A percentile compares a stretch with the other conserved stretches of the same genome.
phyloP scores from a whole-genome alignment of 1,284 basidiomycete species.

The Rhizopogon parksii region DNA sequence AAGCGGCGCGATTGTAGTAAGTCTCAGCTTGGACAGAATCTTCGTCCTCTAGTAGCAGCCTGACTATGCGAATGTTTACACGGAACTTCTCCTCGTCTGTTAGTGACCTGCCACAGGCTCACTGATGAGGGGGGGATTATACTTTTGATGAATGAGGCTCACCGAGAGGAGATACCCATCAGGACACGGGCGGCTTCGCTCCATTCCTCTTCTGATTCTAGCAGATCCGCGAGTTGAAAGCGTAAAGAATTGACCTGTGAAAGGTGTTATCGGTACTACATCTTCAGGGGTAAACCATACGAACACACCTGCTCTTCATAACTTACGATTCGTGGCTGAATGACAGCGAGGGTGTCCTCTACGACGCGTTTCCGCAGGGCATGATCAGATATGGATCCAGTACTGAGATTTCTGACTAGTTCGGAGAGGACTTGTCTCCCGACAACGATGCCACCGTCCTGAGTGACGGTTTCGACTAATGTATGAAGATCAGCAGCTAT shows the following conservation, averaged over 20 bases:
- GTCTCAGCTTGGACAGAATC: slow-evolving; percentile 92
- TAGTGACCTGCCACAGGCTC: slow-evolving; percentile 43
- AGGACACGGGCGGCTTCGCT: slow-evolving; percentile 85
- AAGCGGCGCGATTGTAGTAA: slow-evolving; percentile 93
- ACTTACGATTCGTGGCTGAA: slow-evolving; percentile 75
- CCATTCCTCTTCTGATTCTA: slow-evolving; percentile 93
- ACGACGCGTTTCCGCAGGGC: slow-evolving; percentile 63
- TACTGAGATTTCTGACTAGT: slow-evolving; percentile 61
- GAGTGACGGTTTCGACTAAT: slow-evolving; percentile 71
- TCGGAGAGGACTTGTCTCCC: slow-evolving; percentile 80
- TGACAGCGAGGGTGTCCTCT: slow-evolving; percentile 60
- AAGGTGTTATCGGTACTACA: slow-evolving; percentile 4
- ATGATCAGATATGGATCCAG: slow-evolving; percentile 46
- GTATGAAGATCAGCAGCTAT: slow-evolving; percentile 52
- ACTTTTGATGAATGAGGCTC: slow-evolving; percentile 14
- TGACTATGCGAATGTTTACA: slow-evolving; percentile 90
- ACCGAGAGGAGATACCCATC: slow-evolving; percentile 89
- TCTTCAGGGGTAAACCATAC: slow-evolving; percentile 1
- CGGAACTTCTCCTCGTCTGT: slow-evolving; percentile 83
- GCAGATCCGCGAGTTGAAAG: slow-evolving; percentile 80
- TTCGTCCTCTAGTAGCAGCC: slow-evolving; percentile 92
- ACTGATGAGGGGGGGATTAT: background rate
- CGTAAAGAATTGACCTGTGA: slow-evolving; percentile 74
- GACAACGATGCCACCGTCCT: slow-evolving; percentile 74
- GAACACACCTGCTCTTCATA: slow-evolving; percentile 88